Evolutionary conservation across 2,329 filamentous ascomycete species (phyloP).

Genomic region (Anthostomella pinea): DNA sequence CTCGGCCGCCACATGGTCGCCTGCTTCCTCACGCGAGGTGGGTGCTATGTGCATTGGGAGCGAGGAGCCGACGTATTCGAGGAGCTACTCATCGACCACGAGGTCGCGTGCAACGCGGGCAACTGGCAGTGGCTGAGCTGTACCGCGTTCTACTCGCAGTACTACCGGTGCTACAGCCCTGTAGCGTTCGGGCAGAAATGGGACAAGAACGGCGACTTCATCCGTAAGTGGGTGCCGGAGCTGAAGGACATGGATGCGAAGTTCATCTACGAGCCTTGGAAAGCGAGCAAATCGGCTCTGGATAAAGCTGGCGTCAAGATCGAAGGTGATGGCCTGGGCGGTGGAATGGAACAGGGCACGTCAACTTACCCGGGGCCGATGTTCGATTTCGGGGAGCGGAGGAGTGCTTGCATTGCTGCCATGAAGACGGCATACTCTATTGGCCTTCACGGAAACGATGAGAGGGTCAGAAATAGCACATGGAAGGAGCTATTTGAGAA

Average conservation of each 20-base stretch:
- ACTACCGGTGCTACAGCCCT: conserved; percentile 68
- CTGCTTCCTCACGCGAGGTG: conserved; percentile 76
- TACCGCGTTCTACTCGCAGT: conserved; percentile 72
- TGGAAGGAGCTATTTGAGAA: conserved; percentile 48
- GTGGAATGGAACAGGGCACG: conserved; percentile 39
- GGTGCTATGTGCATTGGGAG: conserved; percentile 78
- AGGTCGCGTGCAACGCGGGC: conserved; percentile 68
- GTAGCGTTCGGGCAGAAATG: conserved; percentile 72
- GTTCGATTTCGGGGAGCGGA: conserved; percentile 68
- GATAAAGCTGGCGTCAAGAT: conserved; percentile 63
- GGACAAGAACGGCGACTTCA: conserved; percentile 65
- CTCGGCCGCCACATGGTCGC: conserved; percentile 74
- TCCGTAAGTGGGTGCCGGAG: conserved; percentile 67
- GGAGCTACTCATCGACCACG: conserved; percentile 72
- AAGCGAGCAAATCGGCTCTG: conserved; percentile 65
- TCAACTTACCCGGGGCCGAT: conserved; percentile 79
- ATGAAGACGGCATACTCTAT: conserved; percentile 70
- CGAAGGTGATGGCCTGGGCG: conserved; percentile 46
- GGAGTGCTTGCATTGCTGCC: conserved; percentile 59
- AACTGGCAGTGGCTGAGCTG: conserved; percentile 81
- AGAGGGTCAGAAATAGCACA: conserved; percentile 58
- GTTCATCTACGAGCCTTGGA: conserved; percentile 80
- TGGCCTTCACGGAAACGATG: conserved; percentile 62
- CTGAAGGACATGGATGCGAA: conserved; percentile 59
- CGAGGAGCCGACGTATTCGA: conserved; percentile 76